phyloP scores from a whole-genome alignment of 768 basidiomycete genomes.

The Russula sp. region DNA sequence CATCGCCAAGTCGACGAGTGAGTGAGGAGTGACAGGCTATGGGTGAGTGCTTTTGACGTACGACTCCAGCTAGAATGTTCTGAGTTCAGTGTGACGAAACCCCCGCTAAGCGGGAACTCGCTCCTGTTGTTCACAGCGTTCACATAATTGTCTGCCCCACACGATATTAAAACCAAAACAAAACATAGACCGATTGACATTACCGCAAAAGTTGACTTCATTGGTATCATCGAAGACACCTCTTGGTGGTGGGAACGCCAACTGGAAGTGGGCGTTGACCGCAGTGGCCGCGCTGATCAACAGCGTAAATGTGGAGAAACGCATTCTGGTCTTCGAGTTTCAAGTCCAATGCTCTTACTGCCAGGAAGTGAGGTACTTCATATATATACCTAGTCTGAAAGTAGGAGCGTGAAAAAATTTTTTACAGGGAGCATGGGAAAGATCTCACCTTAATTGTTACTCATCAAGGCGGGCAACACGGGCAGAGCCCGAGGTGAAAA shows the following conservation, averaged over 20 bases:
- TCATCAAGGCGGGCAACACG: not conserved
- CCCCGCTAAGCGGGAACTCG: conserved; percentile 60
- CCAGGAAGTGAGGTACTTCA: not conserved
- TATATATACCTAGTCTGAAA: not conserved
- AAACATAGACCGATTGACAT: not conserved
- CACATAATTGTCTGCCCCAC: conserved; percentile 54
- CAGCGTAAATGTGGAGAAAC: conserved; percentile 27
- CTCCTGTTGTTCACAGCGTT: conserved; percentile 50
- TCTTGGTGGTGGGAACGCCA: conserved; percentile 68
- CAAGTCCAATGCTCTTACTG: not conserved
- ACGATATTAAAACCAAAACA: not conserved
- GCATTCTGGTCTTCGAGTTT: conserved; percentile 30
- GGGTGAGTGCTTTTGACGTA: conserved; percentile 30
- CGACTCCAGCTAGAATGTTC: conserved; percentile 60
- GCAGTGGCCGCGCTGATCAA: conserved; percentile 36
- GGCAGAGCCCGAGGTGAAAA: too few relatives aligned
- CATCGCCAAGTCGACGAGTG: conserved; percentile 16
- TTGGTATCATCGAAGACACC: conserved; percentile 58
- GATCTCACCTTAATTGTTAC: not conserved
- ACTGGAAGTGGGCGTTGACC: conserved; percentile 70
- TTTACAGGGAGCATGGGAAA: not conserved
- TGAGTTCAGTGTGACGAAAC: conserved; percentile 56
- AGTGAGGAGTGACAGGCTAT: not conserved
- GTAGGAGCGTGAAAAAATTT: conserved; percentile 17
- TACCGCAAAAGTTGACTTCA: conserved; percentile 66